Evolutionary conservation across 495 filamentous ascomycete genomes (phyloP), one percentile per base, ranked within the genome.

Genomic region (Entonaema liquescens): DNA sequence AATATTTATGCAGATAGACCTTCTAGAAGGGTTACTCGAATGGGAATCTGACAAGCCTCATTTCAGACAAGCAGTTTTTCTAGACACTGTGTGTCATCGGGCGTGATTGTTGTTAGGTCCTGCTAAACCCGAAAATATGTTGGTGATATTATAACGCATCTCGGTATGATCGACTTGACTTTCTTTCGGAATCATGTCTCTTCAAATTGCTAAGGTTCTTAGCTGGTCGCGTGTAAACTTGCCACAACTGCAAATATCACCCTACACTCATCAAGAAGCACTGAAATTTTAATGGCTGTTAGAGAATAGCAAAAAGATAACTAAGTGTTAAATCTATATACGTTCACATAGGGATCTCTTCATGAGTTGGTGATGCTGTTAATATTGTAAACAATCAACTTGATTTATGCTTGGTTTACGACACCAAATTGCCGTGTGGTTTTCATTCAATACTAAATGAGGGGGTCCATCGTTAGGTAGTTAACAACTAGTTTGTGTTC

Each of bases 11-110:
- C 69, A 59, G 58, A 67, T 63, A 42, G 63, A 21, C 36, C 44
- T 71, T 71, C 69, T 64, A 66, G 69, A 71, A 67, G 52, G 52
- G 15, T 58, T 57, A 50, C 42, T 55, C 9, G 25, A 57, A 57
- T 42, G 26, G 58, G 57, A 61, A 58, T 33, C 52, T 35, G 29
- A 42, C 36, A 64, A 25, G 53, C 31, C 42, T 63, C 23, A 63
- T 63, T 62, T 59, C 54, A 29, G 35, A 21, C 53, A 55, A 19
- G 28, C 28, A 35, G 57, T 50, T 21, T 49, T 13, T 25, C n/a
- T 44, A 31, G 38, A 44, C 42, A 66, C 62, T 44, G 49, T 71
- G 61, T 25, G 25, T 33, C 21, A 47, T 47, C 8, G 42, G 17
- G 9, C 19, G 3, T 47, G 11, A 1, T 47, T 47, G 12, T 47